Conservation (phyloP, 805 yeast species). For the Cyberlindnera nakhonratchasimensis region DNA sequence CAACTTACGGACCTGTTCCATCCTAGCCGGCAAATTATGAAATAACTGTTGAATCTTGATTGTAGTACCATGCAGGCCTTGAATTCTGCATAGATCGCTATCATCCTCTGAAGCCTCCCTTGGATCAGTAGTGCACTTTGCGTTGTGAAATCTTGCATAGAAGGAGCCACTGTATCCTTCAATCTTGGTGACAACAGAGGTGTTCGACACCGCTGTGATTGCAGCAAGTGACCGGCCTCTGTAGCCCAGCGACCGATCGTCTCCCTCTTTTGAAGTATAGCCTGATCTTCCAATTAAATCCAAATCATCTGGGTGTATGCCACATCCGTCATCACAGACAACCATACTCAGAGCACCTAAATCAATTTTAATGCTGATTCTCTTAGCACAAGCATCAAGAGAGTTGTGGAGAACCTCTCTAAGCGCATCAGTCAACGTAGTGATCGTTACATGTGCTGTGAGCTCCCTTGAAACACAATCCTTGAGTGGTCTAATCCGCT, state of each 20-base stretch:
- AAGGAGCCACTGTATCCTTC: slow-evolving; percentile 30
- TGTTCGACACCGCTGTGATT: slow-evolving; percentile 43
- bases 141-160: slow-evolving; percentile 14
- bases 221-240: slow-evolving; percentile 69
- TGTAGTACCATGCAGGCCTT: slow-evolving; percentile 36
- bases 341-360: slow-evolving; percentile 31
- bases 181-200: slow-evolving; percentile 47
- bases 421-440: slow-evolving; percentile 39
- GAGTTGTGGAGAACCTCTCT: slow-evolving; percentile 53
- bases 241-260: slow-evolving; percentile 51
- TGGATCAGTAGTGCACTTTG: slow-evolving; percentile 16
- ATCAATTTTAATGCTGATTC: slow-evolving; percentile 36
- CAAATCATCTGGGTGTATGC: slow-evolving; percentile 52
- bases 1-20: slow-evolving; percentile 22
- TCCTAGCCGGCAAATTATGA: slow-evolving; percentile 42
- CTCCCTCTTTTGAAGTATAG: slow-evolving; percentile 1
- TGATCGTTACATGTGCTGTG: slow-evolving; percentile 27
- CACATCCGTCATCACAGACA: slow-evolving; percentile 70
- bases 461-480: slow-evolving; percentile 7
- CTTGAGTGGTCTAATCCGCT: slow-evolving; percentile 8
- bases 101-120: slow-evolving; percentile 7
- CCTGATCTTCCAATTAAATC: slow-evolving; percentile 28
- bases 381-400: slow-evolving; percentile 48
- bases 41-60: slow-evolving; percentile 40
- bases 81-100: background rate